Evolutionary conservation across 2,329 filamentous ascomycete species (phyloP), one percentile per base, ranked within the genome.

Genomic region (Hymenotorrendiella dingleyae): DNA sequence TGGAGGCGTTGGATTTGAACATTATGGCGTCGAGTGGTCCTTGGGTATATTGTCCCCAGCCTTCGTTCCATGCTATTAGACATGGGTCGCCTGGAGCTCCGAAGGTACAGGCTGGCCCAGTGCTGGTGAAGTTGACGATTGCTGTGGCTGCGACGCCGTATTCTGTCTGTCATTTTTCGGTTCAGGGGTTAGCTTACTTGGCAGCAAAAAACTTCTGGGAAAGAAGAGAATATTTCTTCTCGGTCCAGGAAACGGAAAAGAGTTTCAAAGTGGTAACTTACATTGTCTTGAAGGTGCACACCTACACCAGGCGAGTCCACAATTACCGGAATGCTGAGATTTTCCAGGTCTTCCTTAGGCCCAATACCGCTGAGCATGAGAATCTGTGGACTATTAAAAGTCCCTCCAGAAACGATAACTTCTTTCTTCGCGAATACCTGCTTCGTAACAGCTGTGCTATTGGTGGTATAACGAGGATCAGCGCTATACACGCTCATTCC

Each of bases 261-360:
- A n/a, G n/a, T n/a, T n/a, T n/a, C n/a, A n/a, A n/a, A n/a, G n/a
- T n/a, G n/a, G 10, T 40, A 35, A 55, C 72, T 72, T 56, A 73
- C 73, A 47, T 73, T 71, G 56, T 81, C 75, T 54, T 74, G 67
- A 1, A 80, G 63, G 60, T 80, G 80, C 24, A 65, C 68, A 29
- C 79, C 80, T 12, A 84, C 78, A 37, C 77, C 80, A 0, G 77
- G 78, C 1, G 78, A 66, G 54, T 82, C 68, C 3, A 64, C 61
- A 27, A 80, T 52, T 4, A 78, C 64, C 1, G 65, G 59, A 46
- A 81, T 79, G 22, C 63, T 57, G 52, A 72, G 50, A 24, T 50
- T 47, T 19, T 53, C 14, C 6, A 69, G 61, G 54, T 68, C 62
- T 2, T 46, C 57, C 10, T 52, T 54, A 12, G 64, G 63, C 1